Percentiles rank a stretch among this genome's conserved stretches.
These are phyloP conservation scores for Abrus precatorius DNA, from an alignment of 306 rosid genomes.

Conservation along the genomic window DNA sequence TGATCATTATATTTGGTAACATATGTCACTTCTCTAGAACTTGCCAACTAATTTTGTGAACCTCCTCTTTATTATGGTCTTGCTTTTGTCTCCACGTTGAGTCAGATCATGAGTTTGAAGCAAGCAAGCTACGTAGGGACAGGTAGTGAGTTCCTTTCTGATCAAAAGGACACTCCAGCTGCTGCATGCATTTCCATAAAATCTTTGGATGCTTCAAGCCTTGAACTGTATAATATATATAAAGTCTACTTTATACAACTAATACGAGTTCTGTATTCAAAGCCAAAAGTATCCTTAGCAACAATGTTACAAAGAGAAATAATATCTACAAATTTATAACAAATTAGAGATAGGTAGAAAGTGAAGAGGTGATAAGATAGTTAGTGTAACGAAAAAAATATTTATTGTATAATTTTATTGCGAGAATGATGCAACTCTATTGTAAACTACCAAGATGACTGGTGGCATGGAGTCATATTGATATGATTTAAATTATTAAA, in stretches of 20 bases:
- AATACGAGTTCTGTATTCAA: not conserved
- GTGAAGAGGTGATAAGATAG: too few species aligned
- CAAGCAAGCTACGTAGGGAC: constrained; percentile 60
- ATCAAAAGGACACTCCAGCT: constrained; percentile 52
- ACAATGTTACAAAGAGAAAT: too few species aligned
- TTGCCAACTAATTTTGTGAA: constrained; percentile 47
- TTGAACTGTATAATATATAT: not conserved
- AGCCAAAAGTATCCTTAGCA: not conserved
- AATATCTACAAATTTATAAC: too few species aligned
- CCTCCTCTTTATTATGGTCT: constrained; percentile 9
- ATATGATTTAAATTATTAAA: too few species aligned
- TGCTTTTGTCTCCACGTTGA: constrained; percentile 42
- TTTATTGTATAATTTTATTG: too few species aligned
- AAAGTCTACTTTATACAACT: not conserved
- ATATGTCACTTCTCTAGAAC: constrained; percentile 22
- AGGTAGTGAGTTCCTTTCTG: constrained; percentile 52
- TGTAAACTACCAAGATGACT: too few species aligned
- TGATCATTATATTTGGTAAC: constrained; percentile 38
- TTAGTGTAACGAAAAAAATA: too few species aligned
- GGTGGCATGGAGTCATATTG: too few species aligned
- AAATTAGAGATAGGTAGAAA: too few species aligned
- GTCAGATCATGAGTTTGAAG: constrained; percentile 58
- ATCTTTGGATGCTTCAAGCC: not conserved
- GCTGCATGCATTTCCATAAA: constrained; percentile 36
- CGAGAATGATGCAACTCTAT: too few species aligned